Base-by-base conservation (phyloP, 768 basidiomycete species). In the Phaeolepiota aurea region DNA sequence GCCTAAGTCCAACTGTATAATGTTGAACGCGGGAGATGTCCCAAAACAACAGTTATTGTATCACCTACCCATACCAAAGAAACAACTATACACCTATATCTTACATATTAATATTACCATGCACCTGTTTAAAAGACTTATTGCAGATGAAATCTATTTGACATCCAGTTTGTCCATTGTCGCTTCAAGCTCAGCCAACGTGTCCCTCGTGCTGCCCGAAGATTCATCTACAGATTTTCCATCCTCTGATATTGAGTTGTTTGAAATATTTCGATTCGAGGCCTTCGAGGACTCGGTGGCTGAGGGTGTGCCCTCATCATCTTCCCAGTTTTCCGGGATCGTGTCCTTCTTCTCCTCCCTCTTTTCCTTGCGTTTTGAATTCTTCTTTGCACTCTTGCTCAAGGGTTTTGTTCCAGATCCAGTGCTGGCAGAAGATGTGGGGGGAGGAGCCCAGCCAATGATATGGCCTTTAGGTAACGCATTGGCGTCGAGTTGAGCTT, bases 301-400 rank as follows among this genome's bases (percentile, higher is more conserved):
- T 14, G 51, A 68, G 4, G 16, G 18, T 15, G 2, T 43, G 22
- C 57, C 69, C 3, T 76, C 80, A 9, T 79, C 82, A 4, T 84
- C 83, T 28, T 87, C 87, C 77, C 87, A 90, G 44, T 70, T 77
- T 46, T 88, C 85, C 42, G 74, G 77, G n/a, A 89, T 79, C 32
- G 48, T 56, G 18, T 66, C 65, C n/a, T 62, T 37, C 55, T 73
- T 72, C 44, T 73, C 69, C 20, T 68, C 69, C 55, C 74, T 72
- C 62, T 77, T 87, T 53, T 81, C 85, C 56, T 77, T 78, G 51
- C 78, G 71, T 61, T 91, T 90, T 45, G 84, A 83, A 47, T 79
- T 82, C 63, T 82, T 79, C 62, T 81, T 87, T 32, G 81, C 87
- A 34, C 85, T 84, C 67, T 92, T 91, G 59, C 82, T 77, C 53